These are phyloP conservation scores for Penicillium soppii DNA, from an alignment of 495 filamentous ascomycete species.

Conservation along the genomic window DNA sequence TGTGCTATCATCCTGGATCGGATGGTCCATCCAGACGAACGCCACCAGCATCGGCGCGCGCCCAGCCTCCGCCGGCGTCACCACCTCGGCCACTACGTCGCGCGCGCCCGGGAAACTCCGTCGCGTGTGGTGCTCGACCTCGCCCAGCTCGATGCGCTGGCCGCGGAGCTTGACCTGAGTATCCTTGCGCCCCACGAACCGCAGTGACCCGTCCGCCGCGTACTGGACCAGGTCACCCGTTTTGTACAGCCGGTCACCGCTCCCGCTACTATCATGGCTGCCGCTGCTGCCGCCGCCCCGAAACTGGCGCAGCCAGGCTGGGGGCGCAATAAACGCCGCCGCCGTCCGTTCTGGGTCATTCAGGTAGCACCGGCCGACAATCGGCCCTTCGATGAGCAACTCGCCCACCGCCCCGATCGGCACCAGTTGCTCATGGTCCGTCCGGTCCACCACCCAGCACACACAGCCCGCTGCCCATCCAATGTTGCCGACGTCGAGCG, in stretches of 20 bases:
- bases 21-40: too few relatives aligned
- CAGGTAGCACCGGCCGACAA: conserved; percentile 36
- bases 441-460: conserved; percentile 29
- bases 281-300: too few relatives aligned
- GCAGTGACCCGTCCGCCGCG: conserved; percentile 34
- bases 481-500: too few relatives aligned
- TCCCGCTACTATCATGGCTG: too few relatives aligned
- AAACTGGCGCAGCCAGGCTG: not conserved
- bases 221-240: conserved; percentile 51
- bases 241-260: conserved; percentile 31
- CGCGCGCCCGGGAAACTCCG: not conserved
- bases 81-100: not conserved
- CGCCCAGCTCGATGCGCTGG: conserved; percentile 27
- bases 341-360: conserved; percentile 6
- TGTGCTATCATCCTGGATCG: too few relatives aligned
- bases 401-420: conserved; percentile 41
- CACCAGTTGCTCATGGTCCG: conserved; percentile 23
- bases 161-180: conserved; percentile 35
- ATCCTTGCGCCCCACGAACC: conserved; percentile 36
- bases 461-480: too few relatives aligned
- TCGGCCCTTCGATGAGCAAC: conserved; percentile 36
- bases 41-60: too few relatives aligned
- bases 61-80: not conserved
- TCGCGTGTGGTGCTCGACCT: not conserved
- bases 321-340: not conserved